Evolutionary conservation across 768 basidiomycete species (phyloP), one percentile per base, ranked within the genome.

Genomic region (Leucosporidium scottii): DNA sequence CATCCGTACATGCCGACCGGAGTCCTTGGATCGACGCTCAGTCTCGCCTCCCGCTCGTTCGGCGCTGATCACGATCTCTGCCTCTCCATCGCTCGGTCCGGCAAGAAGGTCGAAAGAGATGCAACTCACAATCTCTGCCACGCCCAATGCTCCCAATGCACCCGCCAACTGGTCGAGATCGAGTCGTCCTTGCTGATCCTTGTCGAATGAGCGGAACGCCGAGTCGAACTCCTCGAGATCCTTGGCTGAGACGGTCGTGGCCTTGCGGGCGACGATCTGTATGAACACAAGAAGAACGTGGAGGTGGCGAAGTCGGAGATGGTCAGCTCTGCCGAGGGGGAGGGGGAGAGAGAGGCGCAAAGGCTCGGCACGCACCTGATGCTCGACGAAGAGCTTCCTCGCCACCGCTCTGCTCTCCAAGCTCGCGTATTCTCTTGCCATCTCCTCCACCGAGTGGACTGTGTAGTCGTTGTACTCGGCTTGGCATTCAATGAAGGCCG

Each of bases 391-490:
- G 0, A 88, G 85, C 79, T 98, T 93, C 72, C 91, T 94, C 64
- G 87, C 85, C 51, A 96, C 82, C 77, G 97, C 93, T 78, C 91
- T 88, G 70, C 82, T 85, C 21, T 15, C 15, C 9, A 59, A 39
- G 21, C 28, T 36, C 31, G 12, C 25, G 57, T 21, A 31, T 79
- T 98, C 93, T 71, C 93, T 96, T 66, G 87, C 86, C 54, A 97
- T 82, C 77, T 97, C 94, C 78, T 91, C 89, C 73, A 83, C 86
- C 6, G 89, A 90, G 75, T 93, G 88, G 3, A 94, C 85, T 0
- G 92, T 94, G 77, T 93, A 90, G 76, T 98, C 94, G 76, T 96
- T 97, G 78, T 96, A 93, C 75, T 98, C 94, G 9, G 97, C 88
- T 68, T 98, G 96, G 15, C 93, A 93, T 10, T 85, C 84, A 5